Evolutionary conservation across 345 rosid species (phyloP).

Genomic region (Aegle marmelos): DNA sequence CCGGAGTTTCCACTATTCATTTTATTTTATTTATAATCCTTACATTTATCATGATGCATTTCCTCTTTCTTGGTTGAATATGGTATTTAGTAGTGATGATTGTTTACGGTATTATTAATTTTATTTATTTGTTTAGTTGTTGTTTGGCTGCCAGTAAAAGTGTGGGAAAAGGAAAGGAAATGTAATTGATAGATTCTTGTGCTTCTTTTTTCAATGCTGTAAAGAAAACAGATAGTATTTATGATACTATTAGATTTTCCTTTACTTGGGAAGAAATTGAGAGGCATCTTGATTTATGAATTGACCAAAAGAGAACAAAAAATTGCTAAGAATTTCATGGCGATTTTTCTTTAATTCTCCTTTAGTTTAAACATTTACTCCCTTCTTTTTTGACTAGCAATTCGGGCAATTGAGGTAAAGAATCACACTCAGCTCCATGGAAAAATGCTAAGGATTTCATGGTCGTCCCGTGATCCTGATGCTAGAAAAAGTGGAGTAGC

Average conservation of each 20-base stretch:
- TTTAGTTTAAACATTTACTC: neutral
- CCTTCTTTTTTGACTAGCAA: conserved; percentile 41
- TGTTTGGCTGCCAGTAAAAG: neutral
- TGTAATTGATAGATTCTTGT: neutral
- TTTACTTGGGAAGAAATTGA: too few relatives aligned
- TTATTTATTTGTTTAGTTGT: neutral
- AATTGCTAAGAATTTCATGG: neutral
- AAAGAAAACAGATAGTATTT: too few relatives aligned
- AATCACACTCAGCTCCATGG: conserved; percentile 59
- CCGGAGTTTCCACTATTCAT: neutral
- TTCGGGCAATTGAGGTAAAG: conserved; percentile 54
- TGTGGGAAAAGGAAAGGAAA: neutral
- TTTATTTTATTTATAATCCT: neutral
- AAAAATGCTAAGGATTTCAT: conserved; percentile 59
- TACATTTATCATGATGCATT: neutral
- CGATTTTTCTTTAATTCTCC: neutral
- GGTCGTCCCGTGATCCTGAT: conserved; percentile 72
- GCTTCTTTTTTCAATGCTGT: too few relatives aligned
- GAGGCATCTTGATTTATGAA: neutral
- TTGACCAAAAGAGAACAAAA: too few relatives aligned
- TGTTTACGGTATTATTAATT: neutral
- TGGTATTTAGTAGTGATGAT: neutral
- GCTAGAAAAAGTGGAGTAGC: conserved; percentile 68
- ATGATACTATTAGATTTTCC: too few relatives aligned
- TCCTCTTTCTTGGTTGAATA: neutral